Base-by-base conservation (phyloP, 805 yeast genomes). In the Wickerhamiella sorbophila region DNA sequence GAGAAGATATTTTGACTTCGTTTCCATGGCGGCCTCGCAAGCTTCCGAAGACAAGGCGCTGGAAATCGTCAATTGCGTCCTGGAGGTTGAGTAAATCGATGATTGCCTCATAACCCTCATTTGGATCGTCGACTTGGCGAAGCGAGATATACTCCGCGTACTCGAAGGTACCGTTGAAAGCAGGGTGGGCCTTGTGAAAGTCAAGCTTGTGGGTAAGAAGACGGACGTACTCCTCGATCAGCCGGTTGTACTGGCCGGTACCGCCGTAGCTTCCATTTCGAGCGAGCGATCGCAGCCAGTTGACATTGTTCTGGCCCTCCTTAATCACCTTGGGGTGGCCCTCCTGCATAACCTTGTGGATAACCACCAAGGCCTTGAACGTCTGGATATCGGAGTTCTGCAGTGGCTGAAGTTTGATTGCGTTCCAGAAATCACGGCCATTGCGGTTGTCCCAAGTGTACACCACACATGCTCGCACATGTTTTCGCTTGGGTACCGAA, bases 401-500 rank as follows among this genome's bases (percentile, higher is more conserved):
- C 44, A 87, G 64, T 1, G 96, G 94, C 47, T 77, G 75, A 41
- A 79, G 61, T 59, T 82, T 84, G 47, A 88, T 65, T 1, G 79
- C 76, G 52, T 81, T 76, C 88, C 95, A 88, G 53, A 87, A 82
- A 8, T 82, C 83, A 44, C 75, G 70, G 3, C 93, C 76, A 32
- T 84, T 75, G 57, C 81, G 79, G 54, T 84, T 88, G 60, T 91
- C 98, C 95, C 96, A 88, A 1, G 96, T 85, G 61, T 79, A 87
- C 31, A 88, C 94, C 46, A 87, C 87, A 65, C 95, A 85, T 1
- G 94, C 85, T 54, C 98, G 70, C 4, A 88, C 97, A 62, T 88
- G 98, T 59, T 88, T 88, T 52, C 98, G 70, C 61, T 88, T 88
- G 1, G 98, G 96, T 0, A 96, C 94, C 3, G 81, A 71, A 56